Evolutionary conservation across 1,284 basidiomycete genomes (phyloP).

Genomic region (Coniferiporia weirii): DNA sequence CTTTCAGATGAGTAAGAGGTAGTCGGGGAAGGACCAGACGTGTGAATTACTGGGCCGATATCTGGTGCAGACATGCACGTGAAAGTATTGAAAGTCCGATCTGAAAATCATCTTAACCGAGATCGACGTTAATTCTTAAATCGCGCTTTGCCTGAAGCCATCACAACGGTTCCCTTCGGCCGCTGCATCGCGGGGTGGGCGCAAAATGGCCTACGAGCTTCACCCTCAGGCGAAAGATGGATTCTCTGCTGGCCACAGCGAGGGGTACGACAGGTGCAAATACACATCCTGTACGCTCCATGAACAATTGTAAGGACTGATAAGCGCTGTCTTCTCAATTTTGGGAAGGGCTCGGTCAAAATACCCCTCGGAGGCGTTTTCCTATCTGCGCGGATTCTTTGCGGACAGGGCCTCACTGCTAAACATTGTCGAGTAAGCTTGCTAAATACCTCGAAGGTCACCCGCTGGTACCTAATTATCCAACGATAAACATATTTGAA

Average conservation of each 20-base stretch:
- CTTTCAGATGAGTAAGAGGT: not conserved
- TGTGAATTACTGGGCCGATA: no score
- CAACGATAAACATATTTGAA: conserved; percentile 23
- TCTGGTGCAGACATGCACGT: not conserved
- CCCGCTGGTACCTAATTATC: not conserved
- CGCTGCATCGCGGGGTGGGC: not conserved
- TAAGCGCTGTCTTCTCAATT: not conserved
- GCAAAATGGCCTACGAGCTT: not conserved
- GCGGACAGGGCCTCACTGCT: conserved; percentile 37
- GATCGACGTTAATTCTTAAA: no score
- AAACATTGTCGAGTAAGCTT: conserved; percentile 59
- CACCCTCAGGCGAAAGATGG: not conserved
- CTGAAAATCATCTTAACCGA: no score
- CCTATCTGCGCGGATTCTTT: conserved; percentile 46
- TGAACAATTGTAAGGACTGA: not conserved
- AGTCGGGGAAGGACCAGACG: not conserved
- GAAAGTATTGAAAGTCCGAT: not conserved
- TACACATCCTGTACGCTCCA: not conserved
- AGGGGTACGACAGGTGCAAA: conserved; percentile 2
- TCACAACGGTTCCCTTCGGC: no score
- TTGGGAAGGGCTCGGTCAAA: conserved; percentile 56
- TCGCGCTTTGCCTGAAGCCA: no score
- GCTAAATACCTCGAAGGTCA: conserved; percentile 22
- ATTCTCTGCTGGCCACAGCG: not conserved
- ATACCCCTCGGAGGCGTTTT: conserved; percentile 54